Percentiles rank a stretch among this genome's conserved stretches.
Conservation (phyloP, 2,329 filamentous ascomycete genomes). For the Biscogniauxia mediterranea region DNA sequence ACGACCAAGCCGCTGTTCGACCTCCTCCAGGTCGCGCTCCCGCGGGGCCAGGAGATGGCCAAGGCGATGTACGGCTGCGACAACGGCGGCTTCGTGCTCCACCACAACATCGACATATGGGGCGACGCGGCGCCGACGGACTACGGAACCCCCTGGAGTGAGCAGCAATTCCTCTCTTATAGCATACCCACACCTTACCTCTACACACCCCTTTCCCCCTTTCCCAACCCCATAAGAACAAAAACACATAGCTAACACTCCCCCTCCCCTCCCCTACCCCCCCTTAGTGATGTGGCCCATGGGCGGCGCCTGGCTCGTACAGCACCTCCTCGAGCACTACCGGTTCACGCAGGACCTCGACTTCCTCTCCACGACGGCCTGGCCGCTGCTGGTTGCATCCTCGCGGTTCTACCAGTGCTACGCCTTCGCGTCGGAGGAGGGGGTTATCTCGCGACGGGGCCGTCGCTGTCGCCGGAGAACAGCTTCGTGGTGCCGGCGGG, state of each 20-base stretch:
- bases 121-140: slow-evolving; percentile 38
- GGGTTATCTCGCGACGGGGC: slow-evolving; percentile 14
- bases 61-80: slow-evolving; percentile 37
- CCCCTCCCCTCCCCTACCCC: no score
- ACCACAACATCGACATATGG: slow-evolving; percentile 42
- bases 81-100: slow-evolving; percentile 34
- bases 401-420: slow-evolving; percentile 40
- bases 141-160: slow-evolving; percentile 24
- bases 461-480: slow-evolving; percentile 20
- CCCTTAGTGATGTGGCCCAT: slow-evolving; percentile 37
- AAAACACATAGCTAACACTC: not conserved
- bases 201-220: not conserved
- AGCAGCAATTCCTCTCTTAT: not conserved
- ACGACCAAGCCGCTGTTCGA: slow-evolving; percentile 41
- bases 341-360: slow-evolving; percentile 32
- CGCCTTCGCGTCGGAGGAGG: slow-evolving; percentile 30
- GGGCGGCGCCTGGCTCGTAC: slow-evolving; percentile 40
- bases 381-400: slow-evolving; percentile 31
- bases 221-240: not conserved
- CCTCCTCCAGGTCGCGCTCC: slow-evolving; percentile 21
- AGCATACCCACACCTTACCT: no score
- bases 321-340: slow-evolving; percentile 40
- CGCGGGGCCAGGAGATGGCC: slow-evolving; percentile 34
- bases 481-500: slow-evolving; percentile 11
- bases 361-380: slow-evolving; percentile 25